Evolutionary conservation across 768 basidiomycete species (phyloP), one percentile per base, ranked within the genome.

Genomic region (Boletus rubroflammeus): DNA sequence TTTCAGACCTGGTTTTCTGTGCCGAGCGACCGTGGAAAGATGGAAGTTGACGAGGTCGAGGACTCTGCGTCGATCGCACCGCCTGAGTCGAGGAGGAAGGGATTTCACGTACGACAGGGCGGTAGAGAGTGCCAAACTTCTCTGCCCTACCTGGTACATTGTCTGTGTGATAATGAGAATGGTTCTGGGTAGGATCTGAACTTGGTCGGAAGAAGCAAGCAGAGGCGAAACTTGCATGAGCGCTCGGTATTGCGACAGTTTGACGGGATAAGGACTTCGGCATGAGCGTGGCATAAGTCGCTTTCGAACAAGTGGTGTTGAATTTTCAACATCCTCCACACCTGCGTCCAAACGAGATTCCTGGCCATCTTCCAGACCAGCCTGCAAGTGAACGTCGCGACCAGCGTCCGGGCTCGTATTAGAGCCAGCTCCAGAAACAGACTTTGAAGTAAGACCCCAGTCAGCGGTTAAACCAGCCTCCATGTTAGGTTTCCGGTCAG

Each of bases 1-100:
- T 32, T 72, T 65, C 41, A 83, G 63, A 32, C 80, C 77, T 28
- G 61, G 54, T 66, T 69, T 58, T 63, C 63, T 50, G 67, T 69
- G 53, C 34, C 60, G 65, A 14, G 53, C 66, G 15, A 51, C 66
- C 50, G 82, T 69, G 63, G 80, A 75, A 29, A 80, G 68, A 61
- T 68, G 66, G 41, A 78, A 65, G 61, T 68, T 58, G 50, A 89
- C 74, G 50, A 89, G 78, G 48, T 77, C 72, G 44, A 85, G 68
- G 57, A 79, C 79, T 32, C 62, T 55, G 34, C 64, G 62, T 17
- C 67, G 68, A 63, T 69, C 67, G 46, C 65, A 67, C 21, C 60
- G 58, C 63, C 68, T 66, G 39, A 86, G 62, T 32, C 59, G 57
- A 11, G 59, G 64, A 43, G 86, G 82, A 43, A 88, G 72, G 26